Evolutionary conservation across 1,139 yeast genomes (phyloP).

Genomic region (Suhomyces guaymorum): DNA sequence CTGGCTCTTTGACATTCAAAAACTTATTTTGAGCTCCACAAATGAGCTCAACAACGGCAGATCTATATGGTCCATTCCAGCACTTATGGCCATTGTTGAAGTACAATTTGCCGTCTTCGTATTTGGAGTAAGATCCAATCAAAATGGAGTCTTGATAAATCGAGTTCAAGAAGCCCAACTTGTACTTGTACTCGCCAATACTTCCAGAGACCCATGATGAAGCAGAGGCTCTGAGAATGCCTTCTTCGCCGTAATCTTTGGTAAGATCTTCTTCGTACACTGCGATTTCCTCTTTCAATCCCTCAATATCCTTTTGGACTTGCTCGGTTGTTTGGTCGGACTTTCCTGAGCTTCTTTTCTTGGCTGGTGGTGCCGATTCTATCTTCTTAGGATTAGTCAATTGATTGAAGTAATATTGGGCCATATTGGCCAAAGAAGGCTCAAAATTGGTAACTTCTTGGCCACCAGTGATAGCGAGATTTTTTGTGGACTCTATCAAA

Average conservation of each 20-base stretch:
- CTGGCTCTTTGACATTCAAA: constrained; percentile 77
- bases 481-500: constrained; percentile 4
- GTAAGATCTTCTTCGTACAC: constrained; percentile 41
- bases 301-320: constrained; percentile 18
- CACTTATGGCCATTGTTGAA: constrained; percentile 77
- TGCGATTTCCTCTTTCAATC: constrained; percentile 20
- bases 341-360: background rate
- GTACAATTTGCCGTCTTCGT: constrained; percentile 35
- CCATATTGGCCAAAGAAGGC: constrained; percentile 29
- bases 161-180: constrained; percentile 57
- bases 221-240: constrained; percentile 60
- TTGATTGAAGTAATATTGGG: constrained; percentile 24
- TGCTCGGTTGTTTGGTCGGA: constrained; percentile 14
- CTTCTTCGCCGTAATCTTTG: constrained; percentile 60
- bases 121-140: constrained; percentile 54
- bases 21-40: constrained; percentile 68
- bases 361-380: constrained; percentile 2
- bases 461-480: constrained; percentile 1
- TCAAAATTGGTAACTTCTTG: constrained; percentile 1
- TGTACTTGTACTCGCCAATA: constrained; percentile 72
- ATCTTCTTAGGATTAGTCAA: constrained; percentile 8
- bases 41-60: constrained; percentile 60
- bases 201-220: constrained; percentile 49
- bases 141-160: constrained; percentile 60
- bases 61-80: constrained; percentile 92